Conservation (phyloP, 148 eudicot genomes). For the Fallopia convolvulus region DNA sequence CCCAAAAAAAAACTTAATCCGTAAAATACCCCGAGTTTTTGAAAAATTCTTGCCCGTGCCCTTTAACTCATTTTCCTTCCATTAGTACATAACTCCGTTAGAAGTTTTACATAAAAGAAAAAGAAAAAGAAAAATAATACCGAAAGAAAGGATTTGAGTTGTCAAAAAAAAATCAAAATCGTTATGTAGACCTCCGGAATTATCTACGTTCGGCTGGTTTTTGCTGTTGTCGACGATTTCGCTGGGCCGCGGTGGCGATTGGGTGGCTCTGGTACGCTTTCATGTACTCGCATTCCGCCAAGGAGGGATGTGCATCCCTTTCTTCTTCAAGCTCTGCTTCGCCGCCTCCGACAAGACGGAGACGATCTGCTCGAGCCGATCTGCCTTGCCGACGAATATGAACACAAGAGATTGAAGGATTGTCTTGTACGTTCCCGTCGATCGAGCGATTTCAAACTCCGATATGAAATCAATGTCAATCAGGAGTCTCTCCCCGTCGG, state of each 20-base stretch:
- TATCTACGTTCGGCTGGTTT: not conserved
- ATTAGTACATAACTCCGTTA: too few species aligned
- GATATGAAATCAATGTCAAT: conserved; percentile 58
- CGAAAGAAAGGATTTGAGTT: too few species aligned
- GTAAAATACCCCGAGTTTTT: too few species aligned
- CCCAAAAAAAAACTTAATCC: too few species aligned
- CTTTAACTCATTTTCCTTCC: too few species aligned
- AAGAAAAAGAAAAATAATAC: too few species aligned
- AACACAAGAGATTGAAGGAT: conserved; percentile 42
- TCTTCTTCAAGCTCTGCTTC: conserved; percentile 44
- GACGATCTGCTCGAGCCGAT: conserved; percentile 41
- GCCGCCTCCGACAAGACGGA: conserved; percentile 39
- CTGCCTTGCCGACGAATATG: conserved; percentile 49
- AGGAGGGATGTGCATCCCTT: conserved; percentile 54
- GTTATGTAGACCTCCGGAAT: not conserved
- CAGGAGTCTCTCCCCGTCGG: conserved; percentile 30
- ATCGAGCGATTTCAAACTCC: conserved; percentile 53
- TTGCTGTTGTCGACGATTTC: not conserved
- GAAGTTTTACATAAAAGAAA: too few species aligned
- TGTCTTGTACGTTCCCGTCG: conserved; percentile 34
- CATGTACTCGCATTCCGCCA: conserved; percentile 53
- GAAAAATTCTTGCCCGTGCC: too few species aligned
- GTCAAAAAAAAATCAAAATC: too few species aligned
- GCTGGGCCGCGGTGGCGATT: not conserved
- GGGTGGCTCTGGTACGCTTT: conserved; percentile 28